Evolutionary conservation across 441 rosid genomes (phyloP).

Genomic region (Pelargonium myrrhifolium): DNA sequence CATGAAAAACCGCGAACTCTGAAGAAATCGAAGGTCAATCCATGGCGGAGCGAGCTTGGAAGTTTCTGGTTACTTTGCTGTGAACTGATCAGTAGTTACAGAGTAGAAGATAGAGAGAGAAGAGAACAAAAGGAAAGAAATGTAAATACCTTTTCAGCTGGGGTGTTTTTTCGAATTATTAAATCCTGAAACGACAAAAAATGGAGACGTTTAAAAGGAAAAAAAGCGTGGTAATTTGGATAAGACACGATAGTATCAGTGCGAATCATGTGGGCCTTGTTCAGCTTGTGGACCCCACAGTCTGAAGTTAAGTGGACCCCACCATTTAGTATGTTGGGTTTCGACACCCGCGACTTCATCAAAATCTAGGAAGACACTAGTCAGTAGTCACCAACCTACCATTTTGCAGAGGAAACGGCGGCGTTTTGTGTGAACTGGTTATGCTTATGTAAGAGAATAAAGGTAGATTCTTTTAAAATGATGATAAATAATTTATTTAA

Average conservation of each 20-base stretch:
- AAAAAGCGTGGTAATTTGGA: not conserved
- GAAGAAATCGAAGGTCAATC: not conserved
- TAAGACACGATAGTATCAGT: not conserved
- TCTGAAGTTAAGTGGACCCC: not conserved
- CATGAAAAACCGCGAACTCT: not conserved
- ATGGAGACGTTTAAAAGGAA: not conserved
- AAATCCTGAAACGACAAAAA: not conserved
- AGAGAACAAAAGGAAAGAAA: not conserved
- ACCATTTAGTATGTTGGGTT: not conserved
- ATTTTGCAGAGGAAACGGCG: no score
- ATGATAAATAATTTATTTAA: no score
- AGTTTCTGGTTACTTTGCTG: not conserved
- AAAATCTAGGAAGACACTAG: not conserved
- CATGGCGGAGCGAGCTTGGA: not conserved
- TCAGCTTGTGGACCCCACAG: not conserved
- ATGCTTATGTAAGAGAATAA: no score
- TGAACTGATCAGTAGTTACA: not conserved
- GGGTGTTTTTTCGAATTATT: not conserved
- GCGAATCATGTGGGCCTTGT: not conserved
- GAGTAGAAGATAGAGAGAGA: not conserved
- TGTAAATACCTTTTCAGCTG: not conserved
- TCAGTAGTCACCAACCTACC: no score
- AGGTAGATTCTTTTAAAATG: no score
- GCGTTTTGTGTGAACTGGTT: no score
- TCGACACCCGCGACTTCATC: not conserved